Percentiles rank a stretch among this genome's conserved stretches.
Conservation (phyloP, 2,329 filamentous ascomycete species). For the Aspergillus ruber region DNA sequence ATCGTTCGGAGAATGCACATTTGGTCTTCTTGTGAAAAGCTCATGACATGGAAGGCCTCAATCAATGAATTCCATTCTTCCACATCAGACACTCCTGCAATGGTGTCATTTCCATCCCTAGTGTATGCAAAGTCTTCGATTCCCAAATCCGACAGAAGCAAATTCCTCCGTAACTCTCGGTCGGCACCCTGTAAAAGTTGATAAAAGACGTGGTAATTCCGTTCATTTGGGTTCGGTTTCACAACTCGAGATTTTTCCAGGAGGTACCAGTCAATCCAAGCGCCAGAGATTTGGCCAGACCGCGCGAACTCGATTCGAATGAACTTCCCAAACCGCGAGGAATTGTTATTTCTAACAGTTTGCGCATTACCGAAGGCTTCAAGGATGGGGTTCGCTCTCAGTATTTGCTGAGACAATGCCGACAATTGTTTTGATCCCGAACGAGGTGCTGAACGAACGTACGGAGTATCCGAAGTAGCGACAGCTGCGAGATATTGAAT, state of each 20-base stretch:
- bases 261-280: constrained; percentile 97
- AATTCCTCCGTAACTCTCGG: constrained; percentile 62
- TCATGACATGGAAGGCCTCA: constrained; percentile 92
- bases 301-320: constrained; percentile 93
- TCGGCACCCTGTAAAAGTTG: constrained; percentile 85
- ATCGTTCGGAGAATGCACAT: constrained; percentile 75
- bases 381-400: constrained; percentile 91
- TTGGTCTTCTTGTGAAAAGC: constrained; percentile 81
- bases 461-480: constrained; percentile 70
- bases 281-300: constrained; percentile 83
- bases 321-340: constrained; percentile 96
- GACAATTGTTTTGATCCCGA: constrained; percentile 60
- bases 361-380: constrained; percentile 98
- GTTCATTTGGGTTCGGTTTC: constrained; percentile 74
- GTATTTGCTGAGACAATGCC: constrained; percentile 90
- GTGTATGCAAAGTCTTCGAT: constrained; percentile 91
- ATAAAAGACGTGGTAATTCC: constrained; percentile 97
- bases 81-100: constrained; percentile 79
- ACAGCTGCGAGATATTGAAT: constrained; percentile 97
- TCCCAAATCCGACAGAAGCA: constrained; percentile 67
- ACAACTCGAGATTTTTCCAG: constrained; percentile 98
- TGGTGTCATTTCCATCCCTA: constrained; percentile 81
- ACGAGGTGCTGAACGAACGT: constrained; percentile 39
- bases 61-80: constrained; percentile 87
- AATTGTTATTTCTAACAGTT: constrained; percentile 96